These are phyloP conservation scores for Chionographis japonica DNA, from an alignment of 106 monocot species.

Conservation along the genomic window DNA sequence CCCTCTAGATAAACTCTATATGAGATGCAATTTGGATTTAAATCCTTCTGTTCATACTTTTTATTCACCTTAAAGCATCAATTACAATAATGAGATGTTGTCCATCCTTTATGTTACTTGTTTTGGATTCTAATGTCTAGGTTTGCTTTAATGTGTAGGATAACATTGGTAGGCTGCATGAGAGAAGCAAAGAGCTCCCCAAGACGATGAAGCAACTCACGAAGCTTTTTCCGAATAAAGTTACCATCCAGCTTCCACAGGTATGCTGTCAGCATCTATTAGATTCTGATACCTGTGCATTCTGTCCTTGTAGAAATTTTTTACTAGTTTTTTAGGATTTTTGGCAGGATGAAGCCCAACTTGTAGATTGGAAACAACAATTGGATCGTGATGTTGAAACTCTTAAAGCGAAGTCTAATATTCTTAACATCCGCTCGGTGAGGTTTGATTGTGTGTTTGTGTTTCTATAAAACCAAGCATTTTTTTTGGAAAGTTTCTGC, in stretches of 20 bases:
- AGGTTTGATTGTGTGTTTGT: slow-evolving; percentile 19
- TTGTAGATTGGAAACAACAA: slow-evolving; percentile 80
- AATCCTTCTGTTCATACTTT: background rate
- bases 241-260: slow-evolving; percentile 84
- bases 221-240: slow-evolving; percentile 87
- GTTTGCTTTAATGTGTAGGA: slow-evolving; percentile 36
- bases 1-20: no score
- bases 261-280: slow-evolving; percentile 12
- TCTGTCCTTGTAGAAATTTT: slow-evolving; percentile 7
- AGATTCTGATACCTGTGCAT: background rate
- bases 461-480: background rate
- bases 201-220: slow-evolving; percentile 85
- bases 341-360: slow-evolving; percentile 67
- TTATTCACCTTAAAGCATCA: background rate
- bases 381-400: slow-evolving; percentile 91
- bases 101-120: background rate
- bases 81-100: background rate
- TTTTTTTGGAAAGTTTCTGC: slow-evolving; percentile 3
- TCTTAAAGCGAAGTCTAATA: slow-evolving; percentile 89
- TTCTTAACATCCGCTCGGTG: slow-evolving; percentile 69
- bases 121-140: background rate
- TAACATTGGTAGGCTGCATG: slow-evolving; percentile 71
- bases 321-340: slow-evolving; percentile 2
- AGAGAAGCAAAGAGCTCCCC: slow-evolving; percentile 80
- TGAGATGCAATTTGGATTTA: no score